A percentile compares a stretch with the other conserved stretches of the same genome.
Evolutionary conservation across 139 green algal genomes (phyloP).

Genomic region (Diplosphaera chodatii): DNA sequence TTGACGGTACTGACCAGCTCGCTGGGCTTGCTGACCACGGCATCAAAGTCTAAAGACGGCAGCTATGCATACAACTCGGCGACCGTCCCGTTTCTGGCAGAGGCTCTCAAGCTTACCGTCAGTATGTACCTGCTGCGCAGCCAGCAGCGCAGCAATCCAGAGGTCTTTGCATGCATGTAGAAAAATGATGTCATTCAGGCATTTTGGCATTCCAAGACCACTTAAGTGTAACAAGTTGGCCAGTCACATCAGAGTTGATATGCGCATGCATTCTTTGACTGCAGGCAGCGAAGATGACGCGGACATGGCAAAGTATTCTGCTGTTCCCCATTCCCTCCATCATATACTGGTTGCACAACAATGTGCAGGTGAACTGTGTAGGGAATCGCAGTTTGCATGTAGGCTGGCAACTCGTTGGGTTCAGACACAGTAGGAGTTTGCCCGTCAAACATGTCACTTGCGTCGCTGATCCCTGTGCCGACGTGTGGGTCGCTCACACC

Average conservation of each 20-base stretch:
- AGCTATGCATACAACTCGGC: constrained; percentile 53
- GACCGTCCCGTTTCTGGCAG: constrained; percentile 51
- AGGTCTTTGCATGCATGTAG: too few relatives aligned
- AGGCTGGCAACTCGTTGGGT: too few relatives aligned
- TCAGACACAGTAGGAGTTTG: too few relatives aligned
- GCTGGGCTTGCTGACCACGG: constrained; percentile 44
- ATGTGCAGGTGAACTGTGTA: constrained; percentile 34
- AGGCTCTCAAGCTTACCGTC: constrained; percentile 44
- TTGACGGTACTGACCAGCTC: constrained; percentile 37
- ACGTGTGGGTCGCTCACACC: not conserved
- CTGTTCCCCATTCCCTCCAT: constrained; percentile 55
- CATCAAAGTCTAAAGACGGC: constrained; percentile 20
- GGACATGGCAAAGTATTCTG: constrained; percentile 6
- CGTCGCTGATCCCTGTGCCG: too few relatives aligned
- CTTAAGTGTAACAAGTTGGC: too few relatives aligned
- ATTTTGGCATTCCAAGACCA: too few relatives aligned
- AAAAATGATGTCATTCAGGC: too few relatives aligned
- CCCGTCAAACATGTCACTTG: too few relatives aligned
- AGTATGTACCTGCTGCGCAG: constrained; percentile 25
- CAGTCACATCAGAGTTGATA: not conserved
- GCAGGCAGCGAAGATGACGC: constrained; percentile 20
- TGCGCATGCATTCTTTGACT: too few relatives aligned
- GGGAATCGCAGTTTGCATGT: too few relatives aligned
- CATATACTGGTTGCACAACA: constrained; percentile 66
- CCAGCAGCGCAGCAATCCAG: constrained; percentile 9